Evolutionary conservation across 1,139 yeast genomes (phyloP).

Genomic region (Geotrichum fermentans): DNA sequence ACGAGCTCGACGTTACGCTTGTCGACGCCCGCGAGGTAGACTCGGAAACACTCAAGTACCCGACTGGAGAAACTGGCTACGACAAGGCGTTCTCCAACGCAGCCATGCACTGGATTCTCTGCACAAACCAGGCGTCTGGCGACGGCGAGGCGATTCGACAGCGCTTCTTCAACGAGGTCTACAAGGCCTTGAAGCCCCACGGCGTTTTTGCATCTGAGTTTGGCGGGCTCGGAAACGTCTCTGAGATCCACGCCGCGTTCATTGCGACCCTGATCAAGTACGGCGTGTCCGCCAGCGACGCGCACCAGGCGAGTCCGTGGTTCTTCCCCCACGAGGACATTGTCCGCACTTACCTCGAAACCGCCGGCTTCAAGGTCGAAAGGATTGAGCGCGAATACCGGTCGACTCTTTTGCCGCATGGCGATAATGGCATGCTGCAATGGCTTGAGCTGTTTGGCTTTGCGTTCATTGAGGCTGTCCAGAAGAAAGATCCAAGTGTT

Average conservation of each 20-base stretch:
- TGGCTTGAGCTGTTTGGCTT: constrained; percentile 30
- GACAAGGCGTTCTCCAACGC: constrained; percentile 29
- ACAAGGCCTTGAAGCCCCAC: constrained; percentile 69
- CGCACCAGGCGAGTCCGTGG: constrained; percentile 23
- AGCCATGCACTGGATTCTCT: constrained; percentile 28
- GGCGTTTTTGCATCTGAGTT: constrained; percentile 55
- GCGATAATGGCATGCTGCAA: constrained; percentile 24
- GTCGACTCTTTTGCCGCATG: constrained; percentile 25
- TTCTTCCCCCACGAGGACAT: constrained; percentile 24
- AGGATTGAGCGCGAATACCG: constrained; percentile 25
- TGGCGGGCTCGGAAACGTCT: constrained; percentile 30
- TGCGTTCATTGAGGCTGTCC: constrained; percentile 21
- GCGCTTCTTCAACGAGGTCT: constrained; percentile 67
- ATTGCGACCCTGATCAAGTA: constrained; percentile 19
- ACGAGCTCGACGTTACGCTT: constrained; percentile 17
- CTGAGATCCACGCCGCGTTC: constrained; percentile 27
- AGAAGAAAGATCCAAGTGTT: constrained; percentile 7
- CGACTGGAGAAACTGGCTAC: constrained; percentile 18
- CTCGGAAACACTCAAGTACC: constrained; percentile 7
- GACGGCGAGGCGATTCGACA: constrained; percentile 18
- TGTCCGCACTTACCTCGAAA: constrained; percentile 19
- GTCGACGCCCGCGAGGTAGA: constrained; percentile 3
- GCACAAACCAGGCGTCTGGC: constrained; percentile 10
- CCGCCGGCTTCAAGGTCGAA: constrained; percentile 26
- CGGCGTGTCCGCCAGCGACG: constrained; percentile 20